phyloP scores from a whole-genome alignment of 78 protist species.

The slime mould (Dictyostelium discoideum) region DNA sequence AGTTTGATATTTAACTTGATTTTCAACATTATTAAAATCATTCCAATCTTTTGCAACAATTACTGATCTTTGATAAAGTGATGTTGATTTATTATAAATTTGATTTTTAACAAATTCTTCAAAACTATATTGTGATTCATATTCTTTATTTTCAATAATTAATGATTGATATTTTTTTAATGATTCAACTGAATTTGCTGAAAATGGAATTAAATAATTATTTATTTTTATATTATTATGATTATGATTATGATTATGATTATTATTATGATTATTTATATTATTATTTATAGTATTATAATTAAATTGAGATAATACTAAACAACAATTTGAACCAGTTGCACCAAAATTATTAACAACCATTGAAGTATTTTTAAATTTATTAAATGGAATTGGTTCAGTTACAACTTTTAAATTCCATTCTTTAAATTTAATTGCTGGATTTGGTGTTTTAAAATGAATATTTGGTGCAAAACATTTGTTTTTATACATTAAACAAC shows the following conservation, averaged over 20 bases:
- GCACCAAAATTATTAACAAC: slow-evolving; percentile 80
- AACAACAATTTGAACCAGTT: slow-evolving; percentile 23
- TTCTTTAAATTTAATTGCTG: slow-evolving; percentile 54
- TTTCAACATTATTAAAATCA: neutral
- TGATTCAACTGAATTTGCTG: slow-evolving; percentile 50
- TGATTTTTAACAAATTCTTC: slow-evolving; percentile 32
- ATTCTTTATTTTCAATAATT: neutral
- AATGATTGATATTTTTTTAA: slow-evolving; percentile 37
- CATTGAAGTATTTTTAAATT: neutral
- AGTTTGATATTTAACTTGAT: neutral
- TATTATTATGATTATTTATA: neutral
- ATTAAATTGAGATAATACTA: slow-evolving; percentile 83
- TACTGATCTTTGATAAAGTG: neutral
- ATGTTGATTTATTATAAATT: neutral
- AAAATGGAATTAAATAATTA: slow-evolving; percentile 62
- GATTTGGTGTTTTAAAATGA: slow-evolving; percentile 11
- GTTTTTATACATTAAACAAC: slow-evolving; percentile 33
- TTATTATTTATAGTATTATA: too few species aligned
- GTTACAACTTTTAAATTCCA: slow-evolving; percentile 73
- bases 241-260: neutral
- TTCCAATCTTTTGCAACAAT: slow-evolving; percentile 34
- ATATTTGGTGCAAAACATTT: neutral
- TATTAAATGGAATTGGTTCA: neutral
- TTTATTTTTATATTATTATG: neutral
- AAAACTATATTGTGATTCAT: neutral